Base-by-base conservation (phyloP, 768 basidiomycete genomes). In the Leucocoprinus birnbaumii region DNA sequence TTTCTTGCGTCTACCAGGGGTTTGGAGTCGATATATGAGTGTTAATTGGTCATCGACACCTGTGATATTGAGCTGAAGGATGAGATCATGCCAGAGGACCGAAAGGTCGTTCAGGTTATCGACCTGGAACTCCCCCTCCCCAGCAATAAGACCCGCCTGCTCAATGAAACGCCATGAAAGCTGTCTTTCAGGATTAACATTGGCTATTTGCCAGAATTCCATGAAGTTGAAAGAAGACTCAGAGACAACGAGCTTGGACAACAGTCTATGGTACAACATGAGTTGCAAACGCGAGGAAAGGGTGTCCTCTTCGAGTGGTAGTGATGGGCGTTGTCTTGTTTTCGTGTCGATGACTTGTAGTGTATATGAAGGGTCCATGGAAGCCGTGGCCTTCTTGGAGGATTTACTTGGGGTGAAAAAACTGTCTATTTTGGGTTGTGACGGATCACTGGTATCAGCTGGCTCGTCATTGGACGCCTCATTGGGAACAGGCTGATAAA, bases 191-290 rank as follows among this genome's bases (percentile, higher is more conserved):
- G 81, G 71, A 53, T 84, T 59, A 13, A 86, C 59, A 1, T 68
- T 64, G 1, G 84, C 62, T 22, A 67, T 70, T 13, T 56, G 59
- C 84, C 86, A 91, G 9, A 91, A 60, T 0, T 63, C 51, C 21
- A 65, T 44, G 61, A 86, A 89, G 60, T 85, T 76, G 56, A 84
- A 80, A 1, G 74, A 73, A 4, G 61, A 60, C n/a, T 70, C 64
- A 1, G 65, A 64, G 2, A 78, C 67, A 18, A 85, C 64, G 11
- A 90, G 68, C 3, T 70, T 68, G 19, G 74, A 72, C 35, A 93
- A 73, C 49, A 93, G 79, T 16, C 82, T 81, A 61, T 81, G 78
- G 63, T 93, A 93, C 35, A 91, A 68, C 86, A 90, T 90, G 3
- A 92, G 76, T 64, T 93, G 91, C 34, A 91, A 68, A 6, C 80